phyloP scores from a whole-genome alignment of 345 rosid genomes.

The Moricandia moricandioides region DNA sequence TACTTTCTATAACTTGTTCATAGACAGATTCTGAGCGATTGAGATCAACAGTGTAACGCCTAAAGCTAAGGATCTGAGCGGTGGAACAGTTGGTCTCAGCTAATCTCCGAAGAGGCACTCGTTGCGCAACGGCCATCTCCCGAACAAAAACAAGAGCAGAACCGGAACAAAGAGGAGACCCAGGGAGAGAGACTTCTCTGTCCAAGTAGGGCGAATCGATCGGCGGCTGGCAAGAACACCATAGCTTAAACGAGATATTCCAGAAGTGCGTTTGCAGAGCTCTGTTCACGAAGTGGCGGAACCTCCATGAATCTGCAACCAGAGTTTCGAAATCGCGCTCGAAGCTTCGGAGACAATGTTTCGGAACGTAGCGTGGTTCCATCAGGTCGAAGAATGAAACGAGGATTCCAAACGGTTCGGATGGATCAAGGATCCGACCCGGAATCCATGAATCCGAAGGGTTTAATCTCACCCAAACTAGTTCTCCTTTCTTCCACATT shows the following conservation, averaged over 20 bases:
- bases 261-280: slow-evolving; percentile 33
- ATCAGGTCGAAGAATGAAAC: slow-evolving; percentile 30
- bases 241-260: slow-evolving; percentile 33
- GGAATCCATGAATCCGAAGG: slow-evolving; percentile 28
- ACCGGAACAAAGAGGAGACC: not conserved
- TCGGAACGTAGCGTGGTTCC: slow-evolving; percentile 29
- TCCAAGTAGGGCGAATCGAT: slow-evolving; percentile 29
- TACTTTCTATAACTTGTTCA: slow-evolving; percentile 17
- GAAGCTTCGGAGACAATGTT: slow-evolving; percentile 27
- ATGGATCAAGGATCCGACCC: slow-evolving; percentile 32
- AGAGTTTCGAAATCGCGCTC: slow-evolving; percentile 18
- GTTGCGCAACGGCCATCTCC: slow-evolving; percentile 12
- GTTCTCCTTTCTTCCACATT: slow-evolving; percentile 33
- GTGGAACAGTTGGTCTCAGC: slow-evolving; percentile 26
- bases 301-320: slow-evolving; percentile 13
- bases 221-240: slow-evolving; percentile 28
- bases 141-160: slow-evolving; percentile 25
- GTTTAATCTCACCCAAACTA: slow-evolving; percentile 14
- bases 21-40: slow-evolving; percentile 14
- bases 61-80: slow-evolving; percentile 35
- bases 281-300: slow-evolving; percentile 22
- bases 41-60: slow-evolving; percentile 25
- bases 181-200: slow-evolving; percentile 8
- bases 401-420: not conserved
- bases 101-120: slow-evolving; percentile 24